Base-by-base conservation (phyloP, 495 filamentous ascomycete species). In the Elaphomyces granulatus region DNA sequence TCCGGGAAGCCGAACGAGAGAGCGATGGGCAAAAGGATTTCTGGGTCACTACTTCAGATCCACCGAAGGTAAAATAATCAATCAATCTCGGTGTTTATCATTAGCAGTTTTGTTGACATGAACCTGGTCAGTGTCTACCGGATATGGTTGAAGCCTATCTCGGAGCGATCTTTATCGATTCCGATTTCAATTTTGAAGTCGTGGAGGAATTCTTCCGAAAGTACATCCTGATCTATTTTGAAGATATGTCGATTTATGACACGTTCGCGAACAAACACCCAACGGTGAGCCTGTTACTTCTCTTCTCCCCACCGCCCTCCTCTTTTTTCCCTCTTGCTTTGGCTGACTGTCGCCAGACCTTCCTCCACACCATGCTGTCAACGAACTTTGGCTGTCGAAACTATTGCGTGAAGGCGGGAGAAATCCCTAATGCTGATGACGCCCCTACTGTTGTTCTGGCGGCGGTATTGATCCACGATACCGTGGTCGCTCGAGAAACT, bases 141-240 rank as follows among this genome's bases (percentile, higher is more conserved):
- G 90, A 98, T 49, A 76, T 94, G 43, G 66, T 96, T 3, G 90
- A 98, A 62, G 68, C 90, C 0, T 94, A 87, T 51, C 59, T 95
- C 15, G 92, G 83, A 3, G 88, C 90, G 15, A 66, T 93, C 2
- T 98, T 95, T 52, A 77, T 98, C 15, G 90, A 98, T 59, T 88
- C 86, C 3, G 69, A 72, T 23, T 95, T 87, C 59, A 62, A 88
- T 42, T 95, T 77, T 57, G 46, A 49, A 2, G 61, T 76, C 14
- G 77, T 96, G 1, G 75, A 84, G 45, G 54, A 51, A 3, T 96
- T 96, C 60, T 93, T 94, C 59, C 54, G 76, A 16, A 55, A 44
- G 4, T 73, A 85, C 42, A 70, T 98, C 43, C 68, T 65, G 41
- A 75, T 75, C 14, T 95, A 72, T 55, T 96, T 96, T 45, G 70